A percentile compares a stretch with the other conserved stretches of the same genome.
Conservation (phyloP, 306 rosid genomes). For the Castanopsis chinensis region DNA sequence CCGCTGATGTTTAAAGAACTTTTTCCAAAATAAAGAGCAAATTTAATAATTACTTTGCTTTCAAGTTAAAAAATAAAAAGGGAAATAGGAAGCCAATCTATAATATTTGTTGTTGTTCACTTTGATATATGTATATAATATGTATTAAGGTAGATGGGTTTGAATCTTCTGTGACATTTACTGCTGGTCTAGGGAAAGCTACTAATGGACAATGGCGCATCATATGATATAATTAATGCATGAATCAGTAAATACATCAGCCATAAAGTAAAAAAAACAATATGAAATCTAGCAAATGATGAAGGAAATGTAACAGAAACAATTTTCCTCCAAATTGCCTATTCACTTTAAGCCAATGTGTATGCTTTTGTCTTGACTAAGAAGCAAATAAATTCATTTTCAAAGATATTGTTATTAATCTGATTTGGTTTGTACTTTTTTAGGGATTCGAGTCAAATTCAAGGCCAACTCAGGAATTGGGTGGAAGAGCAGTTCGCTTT, state of each 20-base stretch:
- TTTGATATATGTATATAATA: too few relatives aligned
- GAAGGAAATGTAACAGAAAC: neutral
- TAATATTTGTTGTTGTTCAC: neutral
- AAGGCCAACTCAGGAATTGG: conserved; percentile 56
- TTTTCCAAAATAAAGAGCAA: neutral
- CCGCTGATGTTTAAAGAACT: neutral
- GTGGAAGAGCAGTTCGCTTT: conserved; percentile 40
- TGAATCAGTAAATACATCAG: too few relatives aligned
- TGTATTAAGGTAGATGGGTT: too few relatives aligned
- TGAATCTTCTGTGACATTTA: too few relatives aligned
- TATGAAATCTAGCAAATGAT: neutral
- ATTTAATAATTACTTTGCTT: neutral
- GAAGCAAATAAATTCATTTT: neutral
- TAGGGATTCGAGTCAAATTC: conserved; percentile 59
- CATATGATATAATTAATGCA: too few relatives aligned
- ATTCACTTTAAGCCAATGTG: too few relatives aligned
- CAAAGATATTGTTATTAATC: neutral
- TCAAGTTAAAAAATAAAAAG: neutral
- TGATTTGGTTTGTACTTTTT: neutral
- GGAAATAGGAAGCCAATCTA: neutral
- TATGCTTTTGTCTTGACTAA: too few relatives aligned
- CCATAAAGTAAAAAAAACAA: too few relatives aligned
- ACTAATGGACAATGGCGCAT: too few relatives aligned
- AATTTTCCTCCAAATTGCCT: neutral
- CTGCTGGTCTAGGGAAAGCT: too few relatives aligned